Evolutionary conservation across 805 yeast species (phyloP), one percentile per base, ranked within the genome.

Genomic region (Cyberlindnera maritima): DNA sequence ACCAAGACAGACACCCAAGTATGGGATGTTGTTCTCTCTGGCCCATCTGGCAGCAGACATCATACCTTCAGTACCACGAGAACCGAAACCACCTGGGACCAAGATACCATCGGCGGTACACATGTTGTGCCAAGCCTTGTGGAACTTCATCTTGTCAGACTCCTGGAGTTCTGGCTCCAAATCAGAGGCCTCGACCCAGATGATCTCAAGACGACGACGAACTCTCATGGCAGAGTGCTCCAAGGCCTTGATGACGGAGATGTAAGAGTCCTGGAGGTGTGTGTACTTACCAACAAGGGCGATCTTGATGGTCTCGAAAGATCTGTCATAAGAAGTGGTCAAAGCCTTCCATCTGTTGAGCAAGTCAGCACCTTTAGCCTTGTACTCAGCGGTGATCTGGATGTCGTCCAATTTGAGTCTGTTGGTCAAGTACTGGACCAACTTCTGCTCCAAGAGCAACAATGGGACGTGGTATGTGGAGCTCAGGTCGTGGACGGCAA

Each of bases 51-150:
- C 96, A 50, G 98, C 99, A 33, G 88, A 73, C 65, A 94, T 76
- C 99, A 94, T 94, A 60, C 99, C 99, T 71, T 94, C 98, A 49
- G 89, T 88, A 70, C 99, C 99, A 69, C 99, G 85, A 41, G 81
- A 70, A 49, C 99, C 99, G 63, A 94, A 94, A 1, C 99, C 99
- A 64, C 99, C 99, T 34, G 99, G 99, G 48, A 94, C 97, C 49
- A 94, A 77, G 54, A 94, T 86, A 68, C 99, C 98, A 68, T 94
- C 96, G 21, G 98, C 96, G 60, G 85, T 81, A 66, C 96, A 88
- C 55, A 94, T 83, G 57, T 77, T 73, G 61, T 89, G 92, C 99
- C 99, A 94, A 44, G 98, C 96, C 68, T 86, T 85, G 69, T 92
- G 96, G 75, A 86, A 91, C 59, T 80, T 79, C 47, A 83, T 81